phyloP scores from a whole-genome alignment of 192 early-diverging fungal genomes.

The Backusella tuberculispora region DNA sequence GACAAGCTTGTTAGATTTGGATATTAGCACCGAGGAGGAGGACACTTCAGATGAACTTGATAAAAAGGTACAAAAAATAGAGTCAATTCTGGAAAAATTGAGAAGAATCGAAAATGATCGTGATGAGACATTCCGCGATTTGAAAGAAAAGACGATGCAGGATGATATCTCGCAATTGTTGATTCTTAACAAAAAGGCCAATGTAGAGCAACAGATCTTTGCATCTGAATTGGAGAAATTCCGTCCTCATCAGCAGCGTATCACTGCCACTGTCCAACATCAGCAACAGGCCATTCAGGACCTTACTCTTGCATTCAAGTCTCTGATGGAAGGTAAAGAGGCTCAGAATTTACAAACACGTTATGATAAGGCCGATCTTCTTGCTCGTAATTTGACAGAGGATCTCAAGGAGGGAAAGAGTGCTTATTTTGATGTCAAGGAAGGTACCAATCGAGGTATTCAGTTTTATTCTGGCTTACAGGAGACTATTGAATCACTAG shows the following conservation, averaged over 20 bases:
- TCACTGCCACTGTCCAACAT: constrained; percentile 71
- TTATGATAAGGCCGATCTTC: constrained; percentile 69
- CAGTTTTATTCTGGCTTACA: constrained; percentile 70
- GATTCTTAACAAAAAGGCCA: constrained; percentile 77
- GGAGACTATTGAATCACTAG: constrained; percentile 59
- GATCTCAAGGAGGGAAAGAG: constrained; percentile 69
- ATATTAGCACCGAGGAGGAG: constrained; percentile 44
- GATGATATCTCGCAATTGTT: constrained; percentile 90
- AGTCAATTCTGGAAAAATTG: constrained; percentile 64
- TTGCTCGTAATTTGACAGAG: constrained; percentile 65
- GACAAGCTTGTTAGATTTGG: constrained; percentile 58
- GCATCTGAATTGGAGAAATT: constrained; percentile 91
- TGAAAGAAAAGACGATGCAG: constrained; percentile 80
- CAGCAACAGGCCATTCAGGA: constrained; percentile 78
- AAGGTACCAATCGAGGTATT: constrained; percentile 61
- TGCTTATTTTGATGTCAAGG: constrained; percentile 65
- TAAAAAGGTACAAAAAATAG: constrained; percentile 63
- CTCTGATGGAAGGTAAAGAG: constrained; percentile 72
- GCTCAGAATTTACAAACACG: constrained; percentile 65
- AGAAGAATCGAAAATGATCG: constrained; percentile 73
- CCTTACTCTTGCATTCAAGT: constrained; percentile 75
- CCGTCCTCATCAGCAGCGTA: constrained; percentile 73
- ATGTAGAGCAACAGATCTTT: constrained; percentile 87
- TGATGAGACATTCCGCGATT: constrained; percentile 66
- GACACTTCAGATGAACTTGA: constrained; percentile 41